Percentiles rank a stretch among this genome's conserved stretches.
These are phyloP conservation scores for Umbelopsis ramanniana DNA, from an alignment of 192 early-diverging fungal species.

Conservation along the genomic window DNA sequence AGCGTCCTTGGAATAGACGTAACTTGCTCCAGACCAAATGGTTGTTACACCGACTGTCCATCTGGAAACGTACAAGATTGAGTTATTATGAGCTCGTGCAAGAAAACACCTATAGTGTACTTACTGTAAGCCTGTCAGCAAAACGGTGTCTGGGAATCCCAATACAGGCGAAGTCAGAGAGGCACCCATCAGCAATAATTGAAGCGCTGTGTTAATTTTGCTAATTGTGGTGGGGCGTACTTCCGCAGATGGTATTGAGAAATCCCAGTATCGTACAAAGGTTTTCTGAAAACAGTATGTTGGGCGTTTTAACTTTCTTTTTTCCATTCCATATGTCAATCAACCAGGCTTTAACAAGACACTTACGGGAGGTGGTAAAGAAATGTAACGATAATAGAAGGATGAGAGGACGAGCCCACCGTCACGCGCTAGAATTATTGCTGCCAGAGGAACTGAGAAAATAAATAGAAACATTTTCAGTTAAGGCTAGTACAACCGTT, in stretches of 20 bases:
- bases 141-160: slow-evolving; percentile 59
- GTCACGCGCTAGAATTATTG: slow-evolving; percentile 87
- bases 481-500: slow-evolving; percentile 18
- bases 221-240: slow-evolving; percentile 87
- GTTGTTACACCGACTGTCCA: slow-evolving; percentile 79
- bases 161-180: slow-evolving; percentile 77
- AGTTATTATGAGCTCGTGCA: slow-evolving; percentile 2
- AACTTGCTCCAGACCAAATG: slow-evolving; percentile 76
- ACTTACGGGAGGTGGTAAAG: slow-evolving; percentile 81
- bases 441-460: slow-evolving; percentile 67
- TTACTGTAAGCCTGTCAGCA: slow-evolving; percentile 67
- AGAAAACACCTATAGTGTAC: background rate
- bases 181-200: slow-evolving; percentile 79
- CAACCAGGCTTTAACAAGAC: background rate
- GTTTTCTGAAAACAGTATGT: slow-evolving; percentile 68
- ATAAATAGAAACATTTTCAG: slow-evolving; percentile 6
- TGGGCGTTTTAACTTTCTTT: slow-evolving; percentile 11
- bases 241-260: slow-evolving; percentile 89
- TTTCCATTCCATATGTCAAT: slow-evolving; percentile 1
- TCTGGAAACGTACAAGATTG: slow-evolving; percentile 41
- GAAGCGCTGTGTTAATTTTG: slow-evolving; percentile 90
- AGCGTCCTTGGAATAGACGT: slow-evolving; percentile 74
- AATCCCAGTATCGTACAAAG: slow-evolving; percentile 80
- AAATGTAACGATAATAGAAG: slow-evolving; percentile 85
- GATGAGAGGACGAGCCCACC: slow-evolving; percentile 76